A percentile compares a stretch with the other conserved stretches of the same genome.
Evolutionary conservation across 306 rosid species (phyloP).

Genomic region (Macrotyloma uniflorum): DNA sequence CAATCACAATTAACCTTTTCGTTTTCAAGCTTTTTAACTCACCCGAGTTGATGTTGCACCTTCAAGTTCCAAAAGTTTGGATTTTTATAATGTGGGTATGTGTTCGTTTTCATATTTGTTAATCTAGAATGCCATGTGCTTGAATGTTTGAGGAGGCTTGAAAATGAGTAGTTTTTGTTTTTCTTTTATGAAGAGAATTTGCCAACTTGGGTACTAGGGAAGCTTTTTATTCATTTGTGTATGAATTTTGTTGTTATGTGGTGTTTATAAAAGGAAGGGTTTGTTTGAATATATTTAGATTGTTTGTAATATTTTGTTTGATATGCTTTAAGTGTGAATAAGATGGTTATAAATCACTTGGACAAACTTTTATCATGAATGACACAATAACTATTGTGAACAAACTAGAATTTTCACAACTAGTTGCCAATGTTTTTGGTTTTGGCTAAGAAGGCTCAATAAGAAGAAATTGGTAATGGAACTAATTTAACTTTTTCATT

Average conservation of each 20-base stretch:
- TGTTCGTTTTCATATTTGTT: background rate
- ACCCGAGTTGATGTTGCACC: background rate
- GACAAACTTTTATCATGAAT: constrained; percentile 93
- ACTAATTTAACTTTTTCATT: constrained; percentile 89
- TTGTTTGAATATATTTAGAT: constrained; percentile 7
- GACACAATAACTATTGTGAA: constrained; percentile 87
- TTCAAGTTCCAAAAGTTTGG: constrained; percentile 3
- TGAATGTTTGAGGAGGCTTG: background rate
- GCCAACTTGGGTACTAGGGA: background rate
- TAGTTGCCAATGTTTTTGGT: constrained; percentile 95
- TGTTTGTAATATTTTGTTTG: background rate
- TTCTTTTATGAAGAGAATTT: background rate
- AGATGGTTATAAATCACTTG: constrained; percentile 95
- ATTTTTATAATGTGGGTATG: background rate
- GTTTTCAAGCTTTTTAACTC: background rate
- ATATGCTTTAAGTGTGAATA: constrained; percentile 73
- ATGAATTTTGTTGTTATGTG: background rate
- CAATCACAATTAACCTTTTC: background rate
- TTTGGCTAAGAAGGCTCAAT: constrained; percentile 87
- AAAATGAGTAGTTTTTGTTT: background rate
- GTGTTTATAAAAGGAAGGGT: background rate
- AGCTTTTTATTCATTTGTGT: background rate
- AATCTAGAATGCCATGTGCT: background rate
- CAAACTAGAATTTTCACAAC: constrained; percentile 94
- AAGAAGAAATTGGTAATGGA: constrained; percentile 95